phyloP scores from a whole-genome alignment of 139 green algal species.

The Chlamydomonas urium region DNA sequence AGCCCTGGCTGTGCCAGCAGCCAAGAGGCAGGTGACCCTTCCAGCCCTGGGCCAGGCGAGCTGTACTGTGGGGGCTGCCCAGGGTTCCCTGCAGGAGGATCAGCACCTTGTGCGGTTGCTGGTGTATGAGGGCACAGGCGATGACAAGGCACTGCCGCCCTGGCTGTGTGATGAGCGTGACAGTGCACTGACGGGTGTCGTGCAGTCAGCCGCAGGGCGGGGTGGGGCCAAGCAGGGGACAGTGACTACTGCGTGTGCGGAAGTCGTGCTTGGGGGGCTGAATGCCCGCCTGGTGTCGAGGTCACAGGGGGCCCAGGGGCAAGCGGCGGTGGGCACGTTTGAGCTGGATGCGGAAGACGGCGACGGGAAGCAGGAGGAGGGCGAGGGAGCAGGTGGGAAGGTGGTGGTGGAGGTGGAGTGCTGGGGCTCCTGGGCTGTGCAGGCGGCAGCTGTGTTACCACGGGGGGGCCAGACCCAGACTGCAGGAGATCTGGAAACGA shows the following conservation, averaged over 20 bases:
- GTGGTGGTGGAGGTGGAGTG: not conserved
- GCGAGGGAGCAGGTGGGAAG: not conserved
- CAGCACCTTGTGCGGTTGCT: constrained; percentile 7
- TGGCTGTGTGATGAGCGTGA: constrained; percentile 37
- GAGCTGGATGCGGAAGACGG: not conserved
- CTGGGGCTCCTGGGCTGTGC: constrained; percentile 6
- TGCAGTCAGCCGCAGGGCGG: not conserved
- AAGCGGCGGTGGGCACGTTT: not conserved
- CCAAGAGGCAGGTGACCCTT: not conserved
- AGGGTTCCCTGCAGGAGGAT: constrained; percentile 2
- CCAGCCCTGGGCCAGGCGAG: not conserved
- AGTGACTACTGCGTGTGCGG: not conserved
- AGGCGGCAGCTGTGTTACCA: not conserved
- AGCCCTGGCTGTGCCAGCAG: not conserved
- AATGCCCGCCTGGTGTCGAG: not conserved
- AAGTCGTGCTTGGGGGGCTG: constrained; percentile 10
- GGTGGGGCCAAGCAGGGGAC: not conserved
- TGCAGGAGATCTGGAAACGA: not conserved
- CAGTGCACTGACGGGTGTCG: constrained; percentile 19
- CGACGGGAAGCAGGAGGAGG: constrained; percentile 16
- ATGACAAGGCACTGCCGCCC: not conserved
- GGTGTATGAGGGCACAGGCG: constrained; percentile 6
- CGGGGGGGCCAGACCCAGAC: not conserved
- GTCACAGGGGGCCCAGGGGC: not conserved
- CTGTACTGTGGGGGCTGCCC: not conserved